A percentile compares a stretch with the other conserved stretches of the same genome.
Evolutionary conservation across 2,329 filamentous ascomycete genomes (phyloP).

Genomic region (Sporothrix brunneoviolacea): DNA sequence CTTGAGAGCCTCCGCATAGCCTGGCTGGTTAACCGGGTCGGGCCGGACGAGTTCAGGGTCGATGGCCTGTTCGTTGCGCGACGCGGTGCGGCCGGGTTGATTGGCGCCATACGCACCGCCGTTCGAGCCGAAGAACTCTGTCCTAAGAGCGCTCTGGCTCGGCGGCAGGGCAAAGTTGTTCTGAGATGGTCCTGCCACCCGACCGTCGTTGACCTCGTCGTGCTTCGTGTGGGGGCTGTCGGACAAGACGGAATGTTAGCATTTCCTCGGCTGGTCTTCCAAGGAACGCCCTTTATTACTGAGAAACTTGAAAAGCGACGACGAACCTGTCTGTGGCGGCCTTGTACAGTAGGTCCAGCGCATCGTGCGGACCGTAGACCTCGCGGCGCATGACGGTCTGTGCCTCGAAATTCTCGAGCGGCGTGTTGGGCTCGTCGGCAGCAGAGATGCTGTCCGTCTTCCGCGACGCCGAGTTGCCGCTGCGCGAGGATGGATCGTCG

Average conservation of each 20-base stretch:
- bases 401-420: conserved; percentile 58
- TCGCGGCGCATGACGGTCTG: conserved; percentile 60
- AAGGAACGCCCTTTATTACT: too few species aligned
- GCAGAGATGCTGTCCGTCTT: conserved; percentile 31
- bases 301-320: neutral
- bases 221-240: conserved; percentile 9
- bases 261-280: too few species aligned
- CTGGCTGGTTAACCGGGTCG: conserved; percentile 41
- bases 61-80: conserved; percentile 31
- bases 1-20: conserved; percentile 64
- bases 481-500: conserved; percentile 24
- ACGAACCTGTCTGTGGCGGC: conserved; percentile 59
- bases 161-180: neutral
- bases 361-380: conserved; percentile 88
- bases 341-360: conserved; percentile 84
- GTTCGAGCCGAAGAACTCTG: neutral
- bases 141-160: neutral
- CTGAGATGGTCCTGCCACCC: neutral
- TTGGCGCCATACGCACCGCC: conserved; percentile 16
- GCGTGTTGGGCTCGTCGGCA: conserved; percentile 49
- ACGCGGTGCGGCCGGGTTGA: conserved; percentile 18
- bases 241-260: neutral
- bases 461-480: conserved; percentile 27
- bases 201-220: neutral
- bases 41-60: conserved; percentile 41